Evolutionary conservation across 352 stramenopile genomes (phyloP), one percentile per base, ranked within the genome.

Genomic region (Phytophthora sansomeana): DNA sequence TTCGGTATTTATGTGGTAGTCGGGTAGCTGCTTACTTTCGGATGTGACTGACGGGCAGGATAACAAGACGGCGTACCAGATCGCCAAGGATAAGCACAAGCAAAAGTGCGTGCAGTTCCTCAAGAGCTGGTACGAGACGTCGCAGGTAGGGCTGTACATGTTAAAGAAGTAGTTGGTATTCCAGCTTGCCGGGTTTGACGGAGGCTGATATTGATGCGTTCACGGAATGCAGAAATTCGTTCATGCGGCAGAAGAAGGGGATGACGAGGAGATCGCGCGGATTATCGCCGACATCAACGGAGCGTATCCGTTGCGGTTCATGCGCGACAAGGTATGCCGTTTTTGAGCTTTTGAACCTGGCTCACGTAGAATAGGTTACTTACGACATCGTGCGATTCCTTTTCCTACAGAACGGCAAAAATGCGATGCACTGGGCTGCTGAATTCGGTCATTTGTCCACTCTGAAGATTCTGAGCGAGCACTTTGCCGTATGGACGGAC

Each of bases 1-100:
- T 21, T 24, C 21, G 21, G 21, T 24, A 3, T 24, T 24, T 24
- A 39, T 4, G 32, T 14, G 33, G 33, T 39, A 14, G 33, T 39
- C 10, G 5, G n/a, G 33, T 39, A n/a, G 10, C 10, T 39, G 16
- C 38, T 44, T 26, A 47, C 41, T 8, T n/a, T n/a, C 16, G n/a
- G 9, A 46, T 9, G 11, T 13, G 9, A 63, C 10, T 28, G 43
- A 16, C 17, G 42, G 44, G 24, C 52, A 96, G 88, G 88, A 96
- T 58, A 96, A 96, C 69, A 93, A 93, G 62, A 96, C 85, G 44
- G 88, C 88, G 50, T 96, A 94, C 46, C 88, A 96, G 54, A 76
- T 96, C 32, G 88, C 88, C 17, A 96, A 95, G 58, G 88, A 96
- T 68, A 96, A 95, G 58, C 87, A 96, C 67, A 95, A 94, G 74